Evolutionary conservation across 768 basidiomycete species (phyloP).

Genomic region (Pleurotus eryngii): DNA sequence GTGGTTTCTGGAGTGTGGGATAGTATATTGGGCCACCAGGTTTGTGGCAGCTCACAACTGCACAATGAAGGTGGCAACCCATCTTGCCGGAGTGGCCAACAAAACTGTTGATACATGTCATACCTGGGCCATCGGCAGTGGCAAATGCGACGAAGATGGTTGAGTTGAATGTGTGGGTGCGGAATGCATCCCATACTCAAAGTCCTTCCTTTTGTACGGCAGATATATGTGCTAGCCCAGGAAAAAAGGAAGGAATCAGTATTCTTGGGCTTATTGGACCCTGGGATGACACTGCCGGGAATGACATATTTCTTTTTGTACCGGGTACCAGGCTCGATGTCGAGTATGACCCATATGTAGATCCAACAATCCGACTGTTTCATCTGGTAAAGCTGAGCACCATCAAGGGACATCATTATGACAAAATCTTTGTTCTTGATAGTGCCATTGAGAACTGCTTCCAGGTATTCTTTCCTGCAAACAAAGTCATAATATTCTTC

Average conservation of each 20-base stretch:
- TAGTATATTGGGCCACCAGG: slow-evolving; percentile 27
- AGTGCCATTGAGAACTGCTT: slow-evolving; percentile 11
- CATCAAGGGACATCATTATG: slow-evolving; percentile 33
- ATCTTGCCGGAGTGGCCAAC: slow-evolving; percentile 31
- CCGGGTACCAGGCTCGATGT: slow-evolving; percentile 20
- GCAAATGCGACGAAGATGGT: slow-evolving; percentile 18
- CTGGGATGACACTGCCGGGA: slow-evolving; percentile 20
- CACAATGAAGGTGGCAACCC: slow-evolving; percentile 33
- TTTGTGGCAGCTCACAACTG: slow-evolving; percentile 26
- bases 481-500: slow-evolving; percentile 21
- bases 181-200: slow-evolving; percentile 26
- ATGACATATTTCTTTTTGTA: slow-evolving; percentile 23
- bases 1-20: slow-evolving; percentile 24
- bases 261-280: slow-evolving; percentile 29
- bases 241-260: slow-evolving; percentile 32
- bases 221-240: slow-evolving; percentile 28
- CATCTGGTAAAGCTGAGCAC: slow-evolving; percentile 38
- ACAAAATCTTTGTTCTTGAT: slow-evolving; percentile 29
- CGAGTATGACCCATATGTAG: slow-evolving; percentile 34
- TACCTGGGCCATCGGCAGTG: slow-evolving; percentile 32
- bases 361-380: slow-evolving; percentile 22
- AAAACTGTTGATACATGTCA: slow-evolving; percentile 27
- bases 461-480: slow-evolving; percentile 23
- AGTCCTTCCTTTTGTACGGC: slow-evolving; percentile 28
- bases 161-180: slow-evolving; percentile 12